A percentile compares a stretch with the other conserved stretches of the same genome.
Evolutionary conservation across 2,329 filamentous ascomycete genomes (phyloP).

Genomic region (Shiraia sp.): DNA sequence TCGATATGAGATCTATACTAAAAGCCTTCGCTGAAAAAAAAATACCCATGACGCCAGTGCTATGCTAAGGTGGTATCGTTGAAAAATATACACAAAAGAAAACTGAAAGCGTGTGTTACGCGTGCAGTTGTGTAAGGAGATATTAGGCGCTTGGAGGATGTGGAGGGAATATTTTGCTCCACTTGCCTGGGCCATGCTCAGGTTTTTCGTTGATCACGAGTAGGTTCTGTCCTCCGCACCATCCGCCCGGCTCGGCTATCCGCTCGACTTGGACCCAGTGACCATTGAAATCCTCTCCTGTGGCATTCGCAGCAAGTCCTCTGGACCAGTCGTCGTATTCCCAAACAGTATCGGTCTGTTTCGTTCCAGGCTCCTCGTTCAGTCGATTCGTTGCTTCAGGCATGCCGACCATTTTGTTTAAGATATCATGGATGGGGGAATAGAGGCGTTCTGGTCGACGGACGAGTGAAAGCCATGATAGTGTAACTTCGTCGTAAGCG

Average conservation of each 20-base stretch:
- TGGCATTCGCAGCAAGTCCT: slow-evolving; percentile 30
- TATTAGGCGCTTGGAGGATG: slow-evolving; percentile 17
- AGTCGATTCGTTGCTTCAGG: slow-evolving; percentile 66
- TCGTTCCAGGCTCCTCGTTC: slow-evolving; percentile 61
- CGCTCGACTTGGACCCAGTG: slow-evolving; percentile 46
- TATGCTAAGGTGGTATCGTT: slow-evolving; percentile 17
- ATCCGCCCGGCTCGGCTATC: slow-evolving; percentile 56
- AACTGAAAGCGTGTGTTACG: slow-evolving; percentile 5
- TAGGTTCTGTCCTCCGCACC: slow-evolving; percentile 60
- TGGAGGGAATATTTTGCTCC: slow-evolving; percentile 37
- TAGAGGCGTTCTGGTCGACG: slow-evolving; percentile 70
- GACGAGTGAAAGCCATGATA: slow-evolving; percentile 62
- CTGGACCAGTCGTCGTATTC: slow-evolving; percentile 40
- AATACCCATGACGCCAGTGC: slow-evolving; percentile 20
- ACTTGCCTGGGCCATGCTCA: slow-evolving; percentile 35
- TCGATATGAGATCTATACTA: no score
- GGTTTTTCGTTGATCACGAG: slow-evolving; percentile 50
- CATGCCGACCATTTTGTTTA: slow-evolving; percentile 60
- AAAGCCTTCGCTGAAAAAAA: background rate
- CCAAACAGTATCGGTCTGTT: slow-evolving; percentile 59
- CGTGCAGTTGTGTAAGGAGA: slow-evolving; percentile 1
- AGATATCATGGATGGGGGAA: slow-evolving; percentile 60
- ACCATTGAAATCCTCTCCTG: slow-evolving; percentile 29
- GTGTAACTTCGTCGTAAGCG: slow-evolving; percentile 63
- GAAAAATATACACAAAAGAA: slow-evolving; percentile 13